A percentile compares a stretch with the other conserved stretches of the same genome.
Evolutionary conservation across 2,329 filamentous ascomycete species (phyloP).

Genomic region (Phaeosphaeriaceae sp.): DNA sequence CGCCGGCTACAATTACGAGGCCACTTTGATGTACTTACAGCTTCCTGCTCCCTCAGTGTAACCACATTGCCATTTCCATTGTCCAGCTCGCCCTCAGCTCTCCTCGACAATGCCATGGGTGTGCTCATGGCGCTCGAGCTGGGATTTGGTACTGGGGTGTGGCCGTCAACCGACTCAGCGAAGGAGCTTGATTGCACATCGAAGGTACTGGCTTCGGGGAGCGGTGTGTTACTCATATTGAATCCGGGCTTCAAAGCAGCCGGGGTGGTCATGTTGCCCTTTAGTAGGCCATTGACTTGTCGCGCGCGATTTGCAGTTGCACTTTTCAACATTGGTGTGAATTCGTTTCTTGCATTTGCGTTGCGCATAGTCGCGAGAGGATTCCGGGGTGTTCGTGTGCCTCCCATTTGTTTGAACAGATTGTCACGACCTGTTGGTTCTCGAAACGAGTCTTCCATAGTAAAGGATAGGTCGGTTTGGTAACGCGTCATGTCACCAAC

Average conservation of each 20-base stretch:
- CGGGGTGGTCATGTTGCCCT: slow-evolving; percentile 63
- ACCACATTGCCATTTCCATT: slow-evolving; percentile 89
- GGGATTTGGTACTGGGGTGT: slow-evolving; percentile 77
- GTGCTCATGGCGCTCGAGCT: slow-evolving; percentile 83
- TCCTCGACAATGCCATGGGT: slow-evolving; percentile 73
- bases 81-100: slow-evolving; percentile 67
- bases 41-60: slow-evolving; percentile 92
- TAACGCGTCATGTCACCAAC: slow-evolving; percentile 83
- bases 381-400: slow-evolving; percentile 72
- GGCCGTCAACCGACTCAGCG: slow-evolving; percentile 64
- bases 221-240: slow-evolving; percentile 73
- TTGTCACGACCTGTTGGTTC: slow-evolving; percentile 75
- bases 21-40: slow-evolving; percentile 58
- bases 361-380: slow-evolving; percentile 68
- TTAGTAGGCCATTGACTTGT: slow-evolving; percentile 48
- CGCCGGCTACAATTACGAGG: background rate
- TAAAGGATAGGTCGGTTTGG: slow-evolving; percentile 74
- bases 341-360: slow-evolving; percentile 69
- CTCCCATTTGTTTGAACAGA: slow-evolving; percentile 75
- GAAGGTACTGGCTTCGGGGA: slow-evolving; percentile 75
- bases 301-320: slow-evolving; percentile 71
- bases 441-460: slow-evolving; percentile 84
- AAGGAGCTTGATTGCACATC: slow-evolving; percentile 51
- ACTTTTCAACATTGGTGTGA: slow-evolving; percentile 90
- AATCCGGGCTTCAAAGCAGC: slow-evolving; percentile 67